Evolutionary conservation across 2,329 filamentous ascomycete genomes (phyloP).

Genomic region (Fonsecaea multimorphosa): DNA sequence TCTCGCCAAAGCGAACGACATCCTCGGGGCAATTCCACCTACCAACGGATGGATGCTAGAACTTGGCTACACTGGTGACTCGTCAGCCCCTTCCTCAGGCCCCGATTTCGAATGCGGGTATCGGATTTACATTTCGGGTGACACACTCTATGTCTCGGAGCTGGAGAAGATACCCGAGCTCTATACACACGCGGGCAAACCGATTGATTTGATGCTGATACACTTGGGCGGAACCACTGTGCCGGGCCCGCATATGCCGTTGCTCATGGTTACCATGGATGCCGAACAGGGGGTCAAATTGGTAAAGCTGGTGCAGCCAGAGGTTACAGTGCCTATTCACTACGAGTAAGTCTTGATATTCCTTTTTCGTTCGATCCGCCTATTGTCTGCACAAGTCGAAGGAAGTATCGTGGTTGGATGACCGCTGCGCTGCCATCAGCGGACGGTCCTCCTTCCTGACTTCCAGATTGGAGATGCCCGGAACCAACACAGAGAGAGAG

Average conservation of each 20-base stretch:
- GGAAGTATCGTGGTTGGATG: neutral
- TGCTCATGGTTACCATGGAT: conserved; percentile 74
- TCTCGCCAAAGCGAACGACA: conserved; percentile 53
- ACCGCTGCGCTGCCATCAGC: neutral
- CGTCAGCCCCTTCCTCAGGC: conserved; percentile 21
- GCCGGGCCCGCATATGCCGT: conserved; percentile 62
- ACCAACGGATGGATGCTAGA: conserved; percentile 73
- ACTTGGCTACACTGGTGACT: conserved; percentile 55
- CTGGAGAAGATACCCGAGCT: conserved; percentile 65
- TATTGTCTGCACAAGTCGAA: neutral
- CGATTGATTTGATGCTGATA: conserved; percentile 70
- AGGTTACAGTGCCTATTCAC: conserved; percentile 68
- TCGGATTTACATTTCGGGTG: conserved; percentile 70
- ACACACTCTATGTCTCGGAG: conserved; percentile 68
- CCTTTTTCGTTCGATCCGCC: neutral
- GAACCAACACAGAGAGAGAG: too few species aligned
- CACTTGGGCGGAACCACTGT: conserved; percentile 72
- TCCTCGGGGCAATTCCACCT: conserved; percentile 61
- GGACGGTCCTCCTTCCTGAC: neutral
- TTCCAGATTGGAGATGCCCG: too few species aligned
- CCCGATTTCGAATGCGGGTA: conserved; percentile 56
- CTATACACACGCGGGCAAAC: conserved; percentile 54
- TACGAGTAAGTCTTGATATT: conserved; percentile 55
- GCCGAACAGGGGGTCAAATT: conserved; percentile 66
- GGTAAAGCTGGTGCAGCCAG: conserved; percentile 64